Base-by-base conservation (phyloP, 495 filamentous ascomycete species). In the Penicillium parvum region DNA sequence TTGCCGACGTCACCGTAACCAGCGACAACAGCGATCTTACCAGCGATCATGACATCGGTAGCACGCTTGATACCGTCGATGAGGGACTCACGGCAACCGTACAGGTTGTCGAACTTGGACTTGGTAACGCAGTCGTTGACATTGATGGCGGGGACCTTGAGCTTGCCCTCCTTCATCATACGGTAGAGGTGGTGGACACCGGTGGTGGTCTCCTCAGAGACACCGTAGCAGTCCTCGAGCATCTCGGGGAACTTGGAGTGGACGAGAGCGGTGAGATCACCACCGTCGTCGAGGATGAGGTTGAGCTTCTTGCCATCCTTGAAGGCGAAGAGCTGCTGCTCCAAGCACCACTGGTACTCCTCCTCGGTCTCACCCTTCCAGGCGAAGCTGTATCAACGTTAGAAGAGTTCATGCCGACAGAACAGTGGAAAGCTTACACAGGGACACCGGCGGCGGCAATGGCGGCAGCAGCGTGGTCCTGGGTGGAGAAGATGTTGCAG, bases 301-400 rank as follows among this genome's bases (percentile, higher is more conserved):
- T 98, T 98, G 52, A 98, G 82, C 71, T 81, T 83, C 82, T 95
- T 84, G 81, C 81, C 84, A 68, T 95, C 88, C 74, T 92, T 94
- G 86, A 98, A 98, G 59, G 92, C 86, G 37, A 76, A 60, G 56
- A 98, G 86, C 77, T 97, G 94, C 79, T 98, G 92, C 76, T 97
- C 92, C 60, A 98, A 75, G 69, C 92, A 98, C 92, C 92, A 98
- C 62, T 92, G 77, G 83, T 98, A 98, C 78, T 98, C 92, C 78
- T 97, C 92, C 73, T 98, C 94, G 54, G 91, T 96, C 85, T 98
- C 92, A 65, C 92, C 92, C 78, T 98, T 97, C 94, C 94, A 98
- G 71, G 92, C 92, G 65, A 98, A 98, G 63, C 78, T 82, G 45
- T 12, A 30, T 11, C 33, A 55, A 30, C 7, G 5, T 21, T 8